A percentile compares a stretch with the other conserved stretches of the same genome.
Conservation (phyloP, 2,329 filamentous ascomycete species). For the Rugonectria rugulosa region DNA sequence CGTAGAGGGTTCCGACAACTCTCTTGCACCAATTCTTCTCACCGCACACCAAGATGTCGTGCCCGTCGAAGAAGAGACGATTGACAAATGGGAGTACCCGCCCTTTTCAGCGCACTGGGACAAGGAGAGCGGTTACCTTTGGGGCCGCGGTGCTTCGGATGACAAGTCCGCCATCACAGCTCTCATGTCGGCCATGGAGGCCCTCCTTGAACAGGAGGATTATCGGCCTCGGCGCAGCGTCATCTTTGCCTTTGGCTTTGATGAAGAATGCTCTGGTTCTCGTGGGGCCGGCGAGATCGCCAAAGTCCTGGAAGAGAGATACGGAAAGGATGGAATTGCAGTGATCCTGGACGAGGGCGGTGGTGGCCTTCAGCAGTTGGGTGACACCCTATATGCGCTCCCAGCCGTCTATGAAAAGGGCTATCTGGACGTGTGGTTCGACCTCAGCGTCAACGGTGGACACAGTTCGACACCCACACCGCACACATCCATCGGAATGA, state of each 20-base stretch:
- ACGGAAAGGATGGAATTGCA: conserved; percentile 63
- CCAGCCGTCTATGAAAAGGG: conserved; percentile 70
- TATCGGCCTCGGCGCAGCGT: conserved; percentile 63
- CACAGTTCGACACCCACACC: conserved; percentile 65
- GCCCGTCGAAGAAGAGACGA: conserved; percentile 49
- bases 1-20: conserved; percentile 58
- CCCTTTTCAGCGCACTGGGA: conserved; percentile 49
- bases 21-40: conserved; percentile 50
- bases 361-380: conserved; percentile 57
- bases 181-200: conserved; percentile 50
- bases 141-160: conserved; percentile 49
- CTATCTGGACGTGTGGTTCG: conserved; percentile 63
- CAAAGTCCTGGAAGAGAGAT: conserved; percentile 55
- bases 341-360: conserved; percentile 70
- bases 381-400: conserved; percentile 56
- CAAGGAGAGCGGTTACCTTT: conserved; percentile 42
- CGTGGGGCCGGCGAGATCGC: conserved; percentile 63
- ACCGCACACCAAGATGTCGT: conserved; percentile 53
- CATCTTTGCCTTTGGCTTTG: conserved; percentile 68
- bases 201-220: conserved; percentile 53
- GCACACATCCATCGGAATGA: conserved; percentile 73
- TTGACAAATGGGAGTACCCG: conserved; percentile 45
- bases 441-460: conserved; percentile 63
- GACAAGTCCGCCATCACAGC: conserved; percentile 50
- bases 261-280: conserved; percentile 66